phyloP scores from a whole-genome alignment of 495 filamentous ascomycete genomes.

The Apiosordaria backusii region DNA sequence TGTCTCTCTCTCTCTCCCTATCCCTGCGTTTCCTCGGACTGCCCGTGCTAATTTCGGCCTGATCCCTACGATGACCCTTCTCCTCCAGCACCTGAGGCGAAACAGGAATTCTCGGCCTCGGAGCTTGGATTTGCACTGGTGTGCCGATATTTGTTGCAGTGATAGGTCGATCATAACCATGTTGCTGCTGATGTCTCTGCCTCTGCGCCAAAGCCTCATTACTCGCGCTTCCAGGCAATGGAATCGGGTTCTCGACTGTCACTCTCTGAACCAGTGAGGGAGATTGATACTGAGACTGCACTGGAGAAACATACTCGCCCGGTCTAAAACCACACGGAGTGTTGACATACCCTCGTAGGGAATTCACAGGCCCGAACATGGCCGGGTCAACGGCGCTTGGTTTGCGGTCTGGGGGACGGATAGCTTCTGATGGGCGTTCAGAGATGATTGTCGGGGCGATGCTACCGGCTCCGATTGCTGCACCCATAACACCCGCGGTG shows the following conservation, averaged over 20 bases:
- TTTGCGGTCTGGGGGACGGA: slow-evolving; percentile 38
- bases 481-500: background rate
- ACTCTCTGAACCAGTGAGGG: slow-evolving; percentile 10
- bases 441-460: slow-evolving; percentile 21
- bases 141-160: slow-evolving; percentile 28
- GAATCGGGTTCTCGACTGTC: slow-evolving; percentile 21
- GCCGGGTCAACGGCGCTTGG: slow-evolving; percentile 50
- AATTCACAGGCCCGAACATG: slow-evolving; percentile 53
- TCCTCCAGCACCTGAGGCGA: slow-evolving; percentile 43
- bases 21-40: slow-evolving; percentile 9
- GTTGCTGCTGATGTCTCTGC: slow-evolving; percentile 11
- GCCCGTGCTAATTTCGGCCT: background rate
- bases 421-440: slow-evolving; percentile 27
- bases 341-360: slow-evolving; percentile 47
- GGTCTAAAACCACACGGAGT: slow-evolving; percentile 49
- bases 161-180: slow-evolving; percentile 4
- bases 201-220: slow-evolving; percentile 27
- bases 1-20: slow-evolving; percentile 13
- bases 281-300: slow-evolving; percentile 11
- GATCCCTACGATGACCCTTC: slow-evolving; percentile 10
- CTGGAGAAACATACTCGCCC: slow-evolving; percentile 22
- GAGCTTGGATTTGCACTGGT: slow-evolving; percentile 44
- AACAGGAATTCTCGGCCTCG: slow-evolving; percentile 41
- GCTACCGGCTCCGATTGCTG: slow-evolving; percentile 3
- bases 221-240: slow-evolving; percentile 27